These are phyloP conservation scores for Exserohilum rostratum DNA, from an alignment of 2,329 filamentous ascomycete species.

Conservation along the genomic window DNA sequence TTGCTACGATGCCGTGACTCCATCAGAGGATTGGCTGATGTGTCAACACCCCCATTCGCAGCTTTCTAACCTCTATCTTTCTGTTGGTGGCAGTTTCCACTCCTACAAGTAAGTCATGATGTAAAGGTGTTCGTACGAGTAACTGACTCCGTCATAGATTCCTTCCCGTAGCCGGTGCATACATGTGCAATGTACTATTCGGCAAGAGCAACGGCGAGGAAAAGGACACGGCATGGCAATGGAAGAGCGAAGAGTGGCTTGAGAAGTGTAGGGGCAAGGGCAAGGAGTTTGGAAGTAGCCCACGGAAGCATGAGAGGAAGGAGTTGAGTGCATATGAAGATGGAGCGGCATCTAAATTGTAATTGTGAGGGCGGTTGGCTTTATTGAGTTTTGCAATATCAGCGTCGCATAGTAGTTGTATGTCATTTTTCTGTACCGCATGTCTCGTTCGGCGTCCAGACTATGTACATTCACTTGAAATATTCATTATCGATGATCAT, in stretches of 20 bases:
- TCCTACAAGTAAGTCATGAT: constrained; percentile 59
- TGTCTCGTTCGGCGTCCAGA: constrained; percentile 2
- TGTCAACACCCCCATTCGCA: constrained; percentile 57
- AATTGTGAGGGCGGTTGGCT: background rate
- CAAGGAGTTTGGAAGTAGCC: constrained; percentile 28
- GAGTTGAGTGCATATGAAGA: constrained; percentile 24
- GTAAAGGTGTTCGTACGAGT: background rate
- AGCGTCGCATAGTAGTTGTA: background rate
- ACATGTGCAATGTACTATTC: constrained; percentile 56
- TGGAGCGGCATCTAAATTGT: constrained; percentile 1
- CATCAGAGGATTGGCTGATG: constrained; percentile 68
- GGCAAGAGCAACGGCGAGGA: constrained; percentile 45
- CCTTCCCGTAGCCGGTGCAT: constrained; percentile 66
- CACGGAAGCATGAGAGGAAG: constrained; percentile 10
- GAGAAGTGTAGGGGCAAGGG: constrained; percentile 19
- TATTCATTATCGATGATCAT: too few relatives aligned
- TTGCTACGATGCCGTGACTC: constrained; percentile 67
- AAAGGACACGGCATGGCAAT: constrained; percentile 45
- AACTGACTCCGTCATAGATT: constrained; percentile 48
- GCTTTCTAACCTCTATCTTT: constrained; percentile 62
- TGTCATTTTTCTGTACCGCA: too few relatives aligned
- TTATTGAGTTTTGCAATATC: background rate
- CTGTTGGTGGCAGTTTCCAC: constrained; percentile 67
- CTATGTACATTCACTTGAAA: too few relatives aligned
- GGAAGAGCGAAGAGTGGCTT: constrained; percentile 37